phyloP scores from a whole-genome alignment of 2,329 filamentous ascomycete genomes.

The Madurella fahalii region DNA sequence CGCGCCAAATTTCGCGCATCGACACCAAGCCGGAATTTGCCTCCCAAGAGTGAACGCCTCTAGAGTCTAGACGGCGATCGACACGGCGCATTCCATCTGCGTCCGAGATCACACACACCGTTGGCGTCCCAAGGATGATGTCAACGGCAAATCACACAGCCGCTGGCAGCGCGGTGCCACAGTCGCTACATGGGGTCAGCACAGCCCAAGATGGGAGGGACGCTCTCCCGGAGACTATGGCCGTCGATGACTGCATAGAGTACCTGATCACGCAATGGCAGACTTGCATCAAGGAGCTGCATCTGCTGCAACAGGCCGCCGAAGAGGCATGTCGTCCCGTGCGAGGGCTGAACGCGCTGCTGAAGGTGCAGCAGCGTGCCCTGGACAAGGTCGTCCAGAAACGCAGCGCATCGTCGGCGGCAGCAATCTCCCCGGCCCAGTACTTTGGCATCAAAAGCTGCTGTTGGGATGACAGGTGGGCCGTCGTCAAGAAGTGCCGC shows the following conservation, averaged over 20 bases:
- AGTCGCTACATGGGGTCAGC: no score
- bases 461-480: conserved; percentile 29
- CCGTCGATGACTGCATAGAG: conserved; percentile 18
- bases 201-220: background rate
- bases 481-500: conserved; percentile 28
- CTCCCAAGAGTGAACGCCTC: background rate
- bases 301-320: conserved; percentile 17
- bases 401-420: background rate
- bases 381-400: conserved; percentile 23
- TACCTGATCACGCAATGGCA: conserved; percentile 20
- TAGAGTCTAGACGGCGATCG: background rate
- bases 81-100: conserved; percentile 3
- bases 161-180: background rate
- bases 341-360: conserved; percentile 19
- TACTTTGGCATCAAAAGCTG: conserved; percentile 24
- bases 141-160: background rate
- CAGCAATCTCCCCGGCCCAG: conserved; percentile 21
- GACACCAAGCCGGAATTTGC: background rate
- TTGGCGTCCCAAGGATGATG: background rate
- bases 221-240: background rate
- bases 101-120: background rate
- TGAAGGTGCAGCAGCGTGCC: conserved; percentile 25
- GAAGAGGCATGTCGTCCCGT: conserved; percentile 17
- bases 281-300: conserved; percentile 21
- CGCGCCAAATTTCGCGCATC: no score